Evolutionary conservation across 306 rosid genomes (phyloP).

Genomic region (Spatholobus suberectus): DNA sequence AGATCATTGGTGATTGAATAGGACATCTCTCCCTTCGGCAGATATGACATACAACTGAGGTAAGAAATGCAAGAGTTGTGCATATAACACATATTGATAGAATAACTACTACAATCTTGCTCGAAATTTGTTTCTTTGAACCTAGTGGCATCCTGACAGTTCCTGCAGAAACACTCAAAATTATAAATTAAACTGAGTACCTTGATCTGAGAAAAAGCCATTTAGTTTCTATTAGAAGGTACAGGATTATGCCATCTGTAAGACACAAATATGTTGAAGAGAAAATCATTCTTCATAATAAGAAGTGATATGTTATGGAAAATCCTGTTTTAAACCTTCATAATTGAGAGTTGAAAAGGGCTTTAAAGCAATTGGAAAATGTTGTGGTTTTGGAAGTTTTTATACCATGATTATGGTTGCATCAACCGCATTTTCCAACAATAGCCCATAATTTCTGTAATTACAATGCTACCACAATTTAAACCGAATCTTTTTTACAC

Average conservation of each 20-base stretch:
- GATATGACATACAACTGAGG: constrained; percentile 63
- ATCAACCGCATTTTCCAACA: neutral
- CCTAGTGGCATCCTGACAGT: constrained; percentile 46
- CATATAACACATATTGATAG: constrained; percentile 61
- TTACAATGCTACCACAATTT: neutral
- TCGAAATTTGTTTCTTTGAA: constrained; percentile 67
- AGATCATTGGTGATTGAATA: constrained; percentile 57
- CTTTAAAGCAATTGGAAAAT: neutral
- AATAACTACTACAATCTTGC: constrained; percentile 65
- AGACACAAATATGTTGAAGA: neutral
- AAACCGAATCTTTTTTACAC: neutral
- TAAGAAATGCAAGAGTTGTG: constrained; percentile 73
- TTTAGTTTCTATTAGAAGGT: neutral
- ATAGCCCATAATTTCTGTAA: neutral
- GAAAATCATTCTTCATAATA: constrained; percentile 18
- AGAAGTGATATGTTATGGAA: neutral
- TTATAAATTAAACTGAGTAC: constrained; percentile 27
- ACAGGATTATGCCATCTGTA: neutral
- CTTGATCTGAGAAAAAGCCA: constrained; percentile 7
- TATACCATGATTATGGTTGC: neutral
- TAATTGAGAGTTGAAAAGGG: neutral
- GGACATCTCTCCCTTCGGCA: constrained; percentile 55
- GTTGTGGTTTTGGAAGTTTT: neutral
- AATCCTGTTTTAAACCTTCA: neutral
- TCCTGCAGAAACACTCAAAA: constrained; percentile 67